Evolutionary conservation across 768 basidiomycete species (phyloP), one percentile per base, ranked within the genome.

Genomic region (Collybia nuda): DNA sequence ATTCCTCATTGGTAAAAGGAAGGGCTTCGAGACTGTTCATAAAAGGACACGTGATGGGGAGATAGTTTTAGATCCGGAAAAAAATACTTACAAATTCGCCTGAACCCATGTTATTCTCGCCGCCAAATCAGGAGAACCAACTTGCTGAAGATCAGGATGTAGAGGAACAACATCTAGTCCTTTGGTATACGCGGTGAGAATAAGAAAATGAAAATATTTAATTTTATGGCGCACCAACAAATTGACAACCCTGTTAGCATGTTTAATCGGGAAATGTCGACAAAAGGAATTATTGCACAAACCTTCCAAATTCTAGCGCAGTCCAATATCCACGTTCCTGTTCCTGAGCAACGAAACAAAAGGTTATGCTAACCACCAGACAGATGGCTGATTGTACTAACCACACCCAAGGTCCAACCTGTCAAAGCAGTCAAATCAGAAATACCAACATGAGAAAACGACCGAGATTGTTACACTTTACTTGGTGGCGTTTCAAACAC

Each of bases 321-420:
- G 29, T 84, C 76, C 47, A 89, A 56, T 40, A 88, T 77, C 88
- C 88, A 90, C 15, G 79, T 77, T 14, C 88, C 88, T n/a, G 84
- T 81, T 6, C 87, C 85, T 85, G 56, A 26, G 24, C 23, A 23
- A 44, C 19, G 35, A 37, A 22, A 21, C 41, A 35, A 50, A 23
- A 32, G 6, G 9, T 14, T 14, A 32, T 11, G 3, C 32, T 14
- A 6, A 4, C 12, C 32, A 32, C 32, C 6, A 9, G 12, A 6
- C 32, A 5, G 14, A 2, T 32, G 32, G 32, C 7, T 32, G n/a
- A n/a, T n/a, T n/a, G 32, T 11, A 70, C 79, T 61, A 55, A 85
- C 85, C 88, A 59, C 87, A 89, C 8, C 87, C 88, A 40, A 90
- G 67, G 56, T 90, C 88, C 23, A 90, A 70, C 28, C 85, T 83